A percentile compares a stretch with the other conserved stretches of the same genome.
Conservation (phyloP, 2,329 filamentous ascomycete genomes). For the Verticillium nubilum region DNA sequence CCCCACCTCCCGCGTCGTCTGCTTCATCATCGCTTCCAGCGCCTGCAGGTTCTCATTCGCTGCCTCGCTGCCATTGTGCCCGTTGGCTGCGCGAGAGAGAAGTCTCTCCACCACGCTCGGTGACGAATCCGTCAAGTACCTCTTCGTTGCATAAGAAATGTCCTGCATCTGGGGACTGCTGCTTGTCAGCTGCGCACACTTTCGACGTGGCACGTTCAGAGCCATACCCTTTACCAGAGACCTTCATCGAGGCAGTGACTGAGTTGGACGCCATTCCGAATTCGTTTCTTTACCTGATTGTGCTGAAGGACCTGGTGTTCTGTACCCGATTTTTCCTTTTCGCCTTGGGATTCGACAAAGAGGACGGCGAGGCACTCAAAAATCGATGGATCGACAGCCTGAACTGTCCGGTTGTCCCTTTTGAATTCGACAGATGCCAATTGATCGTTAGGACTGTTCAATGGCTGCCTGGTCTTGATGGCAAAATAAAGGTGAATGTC, state of each 20-base stretch:
- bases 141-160: neutral
- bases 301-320: neutral
- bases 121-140: constrained; percentile 4
- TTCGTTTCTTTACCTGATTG: neutral
- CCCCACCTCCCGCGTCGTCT: constrained; percentile 5
- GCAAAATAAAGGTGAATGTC: neutral
- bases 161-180: constrained; percentile 2
- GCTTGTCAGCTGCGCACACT: constrained; percentile 1
- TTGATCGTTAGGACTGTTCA: neutral
- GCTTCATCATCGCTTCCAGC: constrained; percentile 5
- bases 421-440: neutral
- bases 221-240: constrained; percentile 12
- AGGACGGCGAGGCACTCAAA: too few species aligned
- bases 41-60: constrained; percentile 6
- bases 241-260: neutral
- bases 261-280: neutral
- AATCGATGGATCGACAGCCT: too few species aligned
- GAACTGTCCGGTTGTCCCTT: neutral
- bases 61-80: neutral
- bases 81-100: neutral
- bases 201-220: constrained; percentile 9
- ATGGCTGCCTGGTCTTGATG: neutral
- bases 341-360: neutral
- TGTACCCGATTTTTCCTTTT: neutral
- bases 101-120: constrained; percentile 4